Evolutionary conservation across 345 rosid species (phyloP).

Genomic region (Pseudoturritis turrita): DNA sequence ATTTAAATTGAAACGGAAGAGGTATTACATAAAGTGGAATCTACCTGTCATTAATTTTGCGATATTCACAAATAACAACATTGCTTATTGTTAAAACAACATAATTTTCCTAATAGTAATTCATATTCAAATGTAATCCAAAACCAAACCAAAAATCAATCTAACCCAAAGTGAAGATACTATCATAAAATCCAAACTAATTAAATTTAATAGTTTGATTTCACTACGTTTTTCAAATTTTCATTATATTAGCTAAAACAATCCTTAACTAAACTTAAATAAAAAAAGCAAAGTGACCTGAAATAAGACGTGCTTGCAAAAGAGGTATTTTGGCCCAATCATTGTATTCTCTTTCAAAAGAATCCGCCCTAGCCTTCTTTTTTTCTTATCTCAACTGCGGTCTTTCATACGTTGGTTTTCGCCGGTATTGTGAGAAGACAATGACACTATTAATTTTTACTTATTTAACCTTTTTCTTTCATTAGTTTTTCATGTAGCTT

Average conservation of each 20-base stretch:
- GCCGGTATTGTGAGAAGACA: too few species aligned
- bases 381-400: too few species aligned
- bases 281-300: not conserved
- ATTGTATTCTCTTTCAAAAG: too few species aligned
- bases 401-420: too few species aligned
- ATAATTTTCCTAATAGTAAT: not conserved
- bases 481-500: too few species aligned
- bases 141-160: not conserved
- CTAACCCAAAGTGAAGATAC: not conserved
- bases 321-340: too few species aligned
- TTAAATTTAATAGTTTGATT: not conserved
- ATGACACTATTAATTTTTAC: too few species aligned
- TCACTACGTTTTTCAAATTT: not conserved
- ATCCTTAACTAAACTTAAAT: not conserved
- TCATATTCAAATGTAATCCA: not conserved
- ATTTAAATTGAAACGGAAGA: too few species aligned
- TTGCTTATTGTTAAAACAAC: not conserved
- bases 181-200: not conserved
- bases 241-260: not conserved
- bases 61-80: slow-evolving; percentile 9
- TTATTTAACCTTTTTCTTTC: too few species aligned
- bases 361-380: too few species aligned
- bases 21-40: slow-evolving; percentile 15
- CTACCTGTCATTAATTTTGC: not conserved
- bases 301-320: too few species aligned